Evolutionary conservation across 1,284 basidiomycete species (phyloP).

Genomic region (Puccinia coronata): DNA sequence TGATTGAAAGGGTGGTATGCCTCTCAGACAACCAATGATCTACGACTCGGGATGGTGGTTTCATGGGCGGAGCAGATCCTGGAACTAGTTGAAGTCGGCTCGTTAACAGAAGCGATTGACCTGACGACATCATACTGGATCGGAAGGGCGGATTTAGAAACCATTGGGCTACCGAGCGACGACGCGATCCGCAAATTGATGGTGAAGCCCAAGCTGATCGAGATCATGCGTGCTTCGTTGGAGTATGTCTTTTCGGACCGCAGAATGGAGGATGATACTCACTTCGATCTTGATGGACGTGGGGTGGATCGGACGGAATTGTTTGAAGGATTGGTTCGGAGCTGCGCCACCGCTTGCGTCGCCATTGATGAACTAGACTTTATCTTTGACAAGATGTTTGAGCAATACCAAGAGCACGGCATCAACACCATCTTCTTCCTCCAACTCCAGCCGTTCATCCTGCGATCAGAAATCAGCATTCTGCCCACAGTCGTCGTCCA

Average conservation of each 20-base stretch:
- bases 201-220: constrained; percentile 75
- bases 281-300: constrained; percentile 75
- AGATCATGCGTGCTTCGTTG: constrained; percentile 82
- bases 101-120: constrained; percentile 87
- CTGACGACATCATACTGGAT: constrained; percentile 79
- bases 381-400: constrained; percentile 88
- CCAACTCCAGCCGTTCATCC: constrained; percentile 79
- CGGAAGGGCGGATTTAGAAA: constrained; percentile 79
- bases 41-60: constrained; percentile 81
- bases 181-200: constrained; percentile 65
- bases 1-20: constrained; percentile 48
- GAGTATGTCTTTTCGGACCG: constrained; percentile 92
- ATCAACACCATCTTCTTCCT: constrained; percentile 84
- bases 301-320: constrained; percentile 87
- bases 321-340: constrained; percentile 82
- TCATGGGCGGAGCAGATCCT: constrained; percentile 95
- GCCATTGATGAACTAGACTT: constrained; percentile 78
- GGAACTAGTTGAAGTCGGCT: constrained; percentile 76
- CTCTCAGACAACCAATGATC: constrained; percentile 61
- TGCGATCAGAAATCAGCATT: constrained; percentile 71
- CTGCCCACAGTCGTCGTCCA: constrained; percentile 78
- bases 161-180: constrained; percentile 79
- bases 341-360: constrained; percentile 79
- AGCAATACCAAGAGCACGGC: constrained; percentile 79
- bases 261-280: constrained; percentile 83